These are phyloP conservation scores for Helianthus annuus DNA, from an alignment of 129 eudicot genomes.

Conservation along the genomic window DNA sequence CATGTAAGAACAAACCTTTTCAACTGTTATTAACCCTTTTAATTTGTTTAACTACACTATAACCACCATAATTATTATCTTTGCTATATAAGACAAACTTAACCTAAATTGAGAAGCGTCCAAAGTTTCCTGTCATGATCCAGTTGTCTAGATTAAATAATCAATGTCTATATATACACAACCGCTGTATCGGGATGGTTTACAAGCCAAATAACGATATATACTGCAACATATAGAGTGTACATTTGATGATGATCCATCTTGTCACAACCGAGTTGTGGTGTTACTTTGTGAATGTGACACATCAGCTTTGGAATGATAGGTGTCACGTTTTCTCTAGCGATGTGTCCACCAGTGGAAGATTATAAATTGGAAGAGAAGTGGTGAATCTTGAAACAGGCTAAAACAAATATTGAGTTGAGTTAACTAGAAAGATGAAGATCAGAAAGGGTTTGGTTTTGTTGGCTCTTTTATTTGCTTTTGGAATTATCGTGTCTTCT, in stretches of 20 bases:
- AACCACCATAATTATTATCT: too few species aligned
- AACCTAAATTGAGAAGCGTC: constrained; percentile 24
- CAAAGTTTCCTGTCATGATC: constrained; percentile 26
- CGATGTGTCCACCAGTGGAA: constrained; percentile 6
- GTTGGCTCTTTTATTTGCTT: constrained; percentile 33
- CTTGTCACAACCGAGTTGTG: constrained; percentile 27
- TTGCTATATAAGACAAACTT: neutral
- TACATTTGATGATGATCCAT: constrained; percentile 23
- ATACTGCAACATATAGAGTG: neutral
- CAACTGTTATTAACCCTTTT: neutral
- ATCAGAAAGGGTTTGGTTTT: constrained; percentile 29
- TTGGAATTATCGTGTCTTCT: constrained; percentile 30
- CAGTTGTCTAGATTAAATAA: constrained; percentile 15
- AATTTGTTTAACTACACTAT: neutral
- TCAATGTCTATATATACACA: neutral
- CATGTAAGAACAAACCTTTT: neutral
- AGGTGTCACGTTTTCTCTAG: constrained; percentile 37
- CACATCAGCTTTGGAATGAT: constrained; percentile 34
- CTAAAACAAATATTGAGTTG: neutral
- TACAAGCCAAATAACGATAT: neutral
- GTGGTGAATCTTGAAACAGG: constrained; percentile 5
- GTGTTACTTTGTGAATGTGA: constrained; percentile 18
- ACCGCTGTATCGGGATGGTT: neutral
- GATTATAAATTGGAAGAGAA: constrained; percentile 16
- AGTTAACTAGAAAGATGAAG: constrained; percentile 21